Base-by-base conservation (phyloP, 345 rosid genomes). In the Pseudoturritis turrita region DNA sequence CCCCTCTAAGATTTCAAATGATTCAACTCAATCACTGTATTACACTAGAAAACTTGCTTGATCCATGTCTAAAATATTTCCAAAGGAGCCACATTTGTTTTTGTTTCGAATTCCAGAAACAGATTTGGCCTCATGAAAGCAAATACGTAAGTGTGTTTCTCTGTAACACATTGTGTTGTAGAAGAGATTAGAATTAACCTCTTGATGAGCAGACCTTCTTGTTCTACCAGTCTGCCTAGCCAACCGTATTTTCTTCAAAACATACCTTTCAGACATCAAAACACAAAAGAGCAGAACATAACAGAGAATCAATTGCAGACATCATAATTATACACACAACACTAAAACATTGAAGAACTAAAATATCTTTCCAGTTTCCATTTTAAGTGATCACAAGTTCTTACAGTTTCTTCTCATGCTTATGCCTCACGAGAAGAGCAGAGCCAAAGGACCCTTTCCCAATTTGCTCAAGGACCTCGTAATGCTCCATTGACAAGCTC, bases 401-500 rank as follows among this genome's bases (percentile, higher is more conserved):
- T 86, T 68, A 96, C 99, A 85, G 91, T 76, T 88, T 92, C 80
- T 84, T 90, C 83, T 92, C 98, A 78, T 91, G 94, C 73, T 86
- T 96, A 78, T 96, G 99, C 82, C 95, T 90, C 62, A 96, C 99
- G 0, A 96, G 97, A 79, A 90, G 96, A 40, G 99, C 99, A 3
- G 98, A 88, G 59, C 99, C 99, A 47, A 96, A 96, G 31, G 98
- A 86, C 14, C 99, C 99, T 80, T 90, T 92, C 33, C 99, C 99
- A 40, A 96, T 90, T 67, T 92, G 98, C 85, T 96, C 98, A n/a
- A 96, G 85, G 69, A 92, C 70, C 70, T 96, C 99, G 65, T 96
- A 96, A 76, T 96, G 86, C 85, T 96, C 99, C 98, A 92, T 96
- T 61, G 43, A 13, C 13, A 62, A 65, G 22, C 58, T 36, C 53